Percentiles rank a stretch among this genome's conserved stretches.
phyloP scores from a whole-genome alignment of 2,329 filamentous ascomycete genomes.

The Dactylellina drechsleri region DNA sequence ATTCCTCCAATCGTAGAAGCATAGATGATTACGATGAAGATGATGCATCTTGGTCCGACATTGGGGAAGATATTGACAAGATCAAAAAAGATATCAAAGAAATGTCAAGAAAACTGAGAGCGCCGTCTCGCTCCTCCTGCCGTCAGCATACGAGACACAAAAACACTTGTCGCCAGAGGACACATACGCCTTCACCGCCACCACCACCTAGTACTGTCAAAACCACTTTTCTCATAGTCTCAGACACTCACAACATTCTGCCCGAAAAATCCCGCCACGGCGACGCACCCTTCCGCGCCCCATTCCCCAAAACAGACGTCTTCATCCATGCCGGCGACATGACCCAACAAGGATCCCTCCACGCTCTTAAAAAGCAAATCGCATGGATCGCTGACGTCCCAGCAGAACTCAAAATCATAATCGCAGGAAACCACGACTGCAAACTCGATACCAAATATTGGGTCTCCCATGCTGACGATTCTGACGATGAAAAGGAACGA shows the following conservation, averaged over 20 bases:
- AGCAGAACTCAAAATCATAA: slow-evolving; percentile 69
- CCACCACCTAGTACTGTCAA: slow-evolving; percentile 5
- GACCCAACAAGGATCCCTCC: slow-evolving; percentile 74
- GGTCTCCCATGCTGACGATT: slow-evolving; percentile 62
- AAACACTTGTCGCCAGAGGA: no score
- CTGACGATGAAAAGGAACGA: slow-evolving; percentile 63
- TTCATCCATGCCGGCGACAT: slow-evolving; percentile 80
- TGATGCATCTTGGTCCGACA: no score
- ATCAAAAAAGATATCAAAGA: no score
- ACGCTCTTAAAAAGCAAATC: slow-evolving; percentile 70
- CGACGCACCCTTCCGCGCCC: slow-evolving; percentile 29
- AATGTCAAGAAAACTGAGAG: no score
- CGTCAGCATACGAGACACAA: no score
- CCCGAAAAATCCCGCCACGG: slow-evolving; percentile 13
- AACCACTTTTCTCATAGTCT: slow-evolving; percentile 63
- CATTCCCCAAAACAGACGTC: slow-evolving; percentile 75
- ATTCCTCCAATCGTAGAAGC: no score
- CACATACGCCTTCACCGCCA: no score
- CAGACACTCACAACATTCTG: slow-evolving; percentile 75
- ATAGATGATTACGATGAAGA: no score
- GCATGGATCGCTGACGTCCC: slow-evolving; percentile 74
- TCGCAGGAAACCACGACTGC: slow-evolving; percentile 77
- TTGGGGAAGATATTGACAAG: no score
- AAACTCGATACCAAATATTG: slow-evolving; percentile 74
- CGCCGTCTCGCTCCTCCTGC: no score